Percentiles rank a stretch among this genome's conserved stretches.
These are phyloP conservation scores for Cryoendolithus antarcticus DNA, from an alignment of 2,329 filamentous ascomycete species.

Conservation along the genomic window DNA sequence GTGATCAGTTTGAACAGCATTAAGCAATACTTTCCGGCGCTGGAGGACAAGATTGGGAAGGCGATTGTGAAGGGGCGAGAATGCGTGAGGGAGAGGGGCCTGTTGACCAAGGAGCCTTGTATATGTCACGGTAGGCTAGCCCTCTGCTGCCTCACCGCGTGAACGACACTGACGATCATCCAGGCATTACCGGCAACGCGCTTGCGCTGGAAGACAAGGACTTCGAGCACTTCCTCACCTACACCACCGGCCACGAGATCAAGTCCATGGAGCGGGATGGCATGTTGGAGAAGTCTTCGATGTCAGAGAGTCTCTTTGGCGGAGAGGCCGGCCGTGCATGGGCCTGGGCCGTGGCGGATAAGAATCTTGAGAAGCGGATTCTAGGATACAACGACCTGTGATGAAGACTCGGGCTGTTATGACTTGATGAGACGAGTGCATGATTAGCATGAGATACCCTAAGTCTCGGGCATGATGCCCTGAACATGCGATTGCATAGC, in stretches of 20 bases:
- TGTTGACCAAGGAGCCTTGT: constrained; percentile 52
- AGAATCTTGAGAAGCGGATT: constrained; percentile 33
- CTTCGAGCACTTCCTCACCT: constrained; percentile 46
- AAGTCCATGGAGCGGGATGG: constrained; percentile 41
- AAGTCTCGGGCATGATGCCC: no score
- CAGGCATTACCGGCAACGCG: constrained; percentile 49
- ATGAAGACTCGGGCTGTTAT: constrained; percentile 2
- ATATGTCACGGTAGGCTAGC: constrained; percentile 41
- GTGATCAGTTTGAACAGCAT: constrained; percentile 47
- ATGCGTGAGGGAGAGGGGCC: constrained; percentile 44
- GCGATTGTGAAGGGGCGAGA: constrained; percentile 41
- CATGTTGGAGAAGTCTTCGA: constrained; percentile 39
- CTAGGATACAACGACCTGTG: constrained; percentile 40
- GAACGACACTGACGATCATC: constrained; percentile 13
- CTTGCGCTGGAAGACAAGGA: constrained; percentile 39
- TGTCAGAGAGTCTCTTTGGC: constrained; percentile 38
- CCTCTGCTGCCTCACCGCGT: no score
- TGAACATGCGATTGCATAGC: no score
- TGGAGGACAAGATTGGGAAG: constrained; percentile 41
- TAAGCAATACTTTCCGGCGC: constrained; percentile 41
- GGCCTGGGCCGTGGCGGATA: constrained; percentile 33
- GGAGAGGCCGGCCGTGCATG: constrained; percentile 30
- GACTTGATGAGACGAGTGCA: no score
- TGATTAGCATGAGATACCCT: no score
- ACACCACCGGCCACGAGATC: constrained; percentile 45